These are phyloP conservation scores for Zygotorulaspora sp. DNA, from an alignment of 805 yeast genomes.

Conservation along the genomic window DNA sequence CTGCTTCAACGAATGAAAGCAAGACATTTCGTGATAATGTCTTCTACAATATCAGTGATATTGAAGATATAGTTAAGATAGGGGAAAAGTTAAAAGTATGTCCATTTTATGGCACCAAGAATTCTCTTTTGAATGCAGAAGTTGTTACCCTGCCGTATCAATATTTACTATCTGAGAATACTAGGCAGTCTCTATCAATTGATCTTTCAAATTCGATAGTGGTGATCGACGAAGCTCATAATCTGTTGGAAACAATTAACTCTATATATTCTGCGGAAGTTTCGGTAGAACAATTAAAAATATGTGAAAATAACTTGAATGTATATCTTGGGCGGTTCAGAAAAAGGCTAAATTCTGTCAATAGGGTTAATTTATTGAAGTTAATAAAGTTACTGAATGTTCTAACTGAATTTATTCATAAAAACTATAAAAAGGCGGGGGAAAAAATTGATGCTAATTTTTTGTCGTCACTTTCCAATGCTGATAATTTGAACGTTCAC, in stretches of 20 bases:
- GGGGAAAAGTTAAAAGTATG: slow-evolving; percentile 61
- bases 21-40: slow-evolving; percentile 51
- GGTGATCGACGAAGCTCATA: slow-evolving; percentile 90
- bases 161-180: slow-evolving; percentile 53
- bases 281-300: slow-evolving; percentile 44
- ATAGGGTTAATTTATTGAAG: slow-evolving; percentile 64
- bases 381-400: slow-evolving; percentile 52
- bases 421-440: slow-evolving; percentile 46
- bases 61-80: slow-evolving; percentile 65
- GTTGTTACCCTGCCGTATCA: slow-evolving; percentile 85
- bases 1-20: slow-evolving; percentile 42
- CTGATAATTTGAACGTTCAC: slow-evolving; percentile 67
- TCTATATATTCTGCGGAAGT: slow-evolving; percentile 62
- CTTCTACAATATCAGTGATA: slow-evolving; percentile 59
- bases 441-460: slow-evolving; percentile 46
- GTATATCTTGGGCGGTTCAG: slow-evolving; percentile 57
- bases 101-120: slow-evolving; percentile 76
- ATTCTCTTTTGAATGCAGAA: slow-evolving; percentile 56
- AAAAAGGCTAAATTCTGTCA: slow-evolving; percentile 62
- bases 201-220: slow-evolving; percentile 61
- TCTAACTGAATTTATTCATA: slow-evolving; percentile 45
- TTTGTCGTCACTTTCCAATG: slow-evolving; percentile 54
- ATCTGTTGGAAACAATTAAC: slow-evolving; percentile 70
- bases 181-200: slow-evolving; percentile 57
- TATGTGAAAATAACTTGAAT: slow-evolving; percentile 46